A percentile compares a stretch with the other conserved stretches of the same genome.
These are phyloP conservation scores for Cardamine occulta DNA, from an alignment of 345 rosid species.

Conservation along the genomic window DNA sequence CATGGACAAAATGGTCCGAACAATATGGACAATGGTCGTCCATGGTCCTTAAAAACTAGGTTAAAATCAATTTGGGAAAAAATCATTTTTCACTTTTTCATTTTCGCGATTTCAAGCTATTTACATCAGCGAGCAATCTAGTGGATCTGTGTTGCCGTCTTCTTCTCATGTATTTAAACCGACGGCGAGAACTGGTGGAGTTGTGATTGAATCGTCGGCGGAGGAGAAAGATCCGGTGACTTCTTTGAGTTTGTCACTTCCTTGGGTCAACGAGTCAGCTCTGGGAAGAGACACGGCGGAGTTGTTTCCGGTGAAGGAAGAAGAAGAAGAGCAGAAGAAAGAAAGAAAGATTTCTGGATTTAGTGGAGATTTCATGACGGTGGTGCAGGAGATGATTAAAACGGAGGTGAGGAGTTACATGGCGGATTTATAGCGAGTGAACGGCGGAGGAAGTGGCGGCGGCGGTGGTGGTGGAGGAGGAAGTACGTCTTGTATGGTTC, in stretches of 20 bases:
- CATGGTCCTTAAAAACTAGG: no score
- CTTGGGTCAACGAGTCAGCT: conserved; percentile 51
- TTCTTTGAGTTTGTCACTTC: conserved; percentile 64
- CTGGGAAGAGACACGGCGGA: conserved; percentile 10
- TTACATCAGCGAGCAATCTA: conserved; percentile 69
- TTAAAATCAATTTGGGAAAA: no score
- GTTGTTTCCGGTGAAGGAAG: conserved; percentile 39
- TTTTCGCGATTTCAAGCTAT: no score
- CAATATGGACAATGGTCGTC: no score
- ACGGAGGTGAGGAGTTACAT: conserved; percentile 82
- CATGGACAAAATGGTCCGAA: no score
- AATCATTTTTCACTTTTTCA: no score
- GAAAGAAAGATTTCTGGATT: conserved; percentile 51
- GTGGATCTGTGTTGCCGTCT: conserved; percentile 43
- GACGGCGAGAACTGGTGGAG: conserved; percentile 52
- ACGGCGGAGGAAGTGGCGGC: conserved; percentile 28
- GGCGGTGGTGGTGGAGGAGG: conserved; percentile 34
- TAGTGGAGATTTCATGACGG: conserved; percentile 64
- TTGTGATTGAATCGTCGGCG: conserved; percentile 48
- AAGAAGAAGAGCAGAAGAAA: conserved; percentile 21
- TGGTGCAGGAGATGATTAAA: conserved; percentile 90
- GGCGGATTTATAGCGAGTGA: conserved; percentile 59
- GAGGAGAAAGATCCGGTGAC: conserved; percentile 56
- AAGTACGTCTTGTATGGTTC: conserved; percentile 50
- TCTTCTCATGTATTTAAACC: conserved; percentile 41